phyloP scores from a whole-genome alignment of 345 rosid species.

The Bruguiera sexangula region DNA sequence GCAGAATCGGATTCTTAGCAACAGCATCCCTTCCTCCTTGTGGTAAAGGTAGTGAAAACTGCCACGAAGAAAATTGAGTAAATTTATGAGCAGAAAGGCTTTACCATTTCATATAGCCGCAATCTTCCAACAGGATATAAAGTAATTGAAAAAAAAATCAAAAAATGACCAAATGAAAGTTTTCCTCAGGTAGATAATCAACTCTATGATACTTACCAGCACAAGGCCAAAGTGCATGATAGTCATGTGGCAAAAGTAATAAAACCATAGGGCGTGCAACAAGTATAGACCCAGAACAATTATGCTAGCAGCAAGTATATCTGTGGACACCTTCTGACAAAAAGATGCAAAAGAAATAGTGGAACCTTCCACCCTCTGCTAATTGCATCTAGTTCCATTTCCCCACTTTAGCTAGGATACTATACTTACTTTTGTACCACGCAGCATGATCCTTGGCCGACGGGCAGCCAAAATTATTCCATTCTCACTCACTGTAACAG shows the following conservation, averaged over 20 bases:
- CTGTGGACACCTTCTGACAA: background rate
- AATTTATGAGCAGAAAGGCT: background rate
- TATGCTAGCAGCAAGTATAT: background rate
- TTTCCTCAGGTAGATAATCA: background rate
- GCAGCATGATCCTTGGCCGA: slow-evolving; percentile 60
- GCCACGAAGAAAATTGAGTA: slow-evolving; percentile 18
- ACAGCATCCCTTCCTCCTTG: slow-evolving; percentile 93
- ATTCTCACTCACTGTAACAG: slow-evolving; percentile 77
- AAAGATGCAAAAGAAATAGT: background rate
- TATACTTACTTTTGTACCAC: slow-evolving; percentile 77
- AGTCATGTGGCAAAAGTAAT: background rate
- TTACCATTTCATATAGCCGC: background rate
- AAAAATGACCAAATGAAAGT: background rate
- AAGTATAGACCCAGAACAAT: background rate
- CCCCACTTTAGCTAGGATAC: background rate
- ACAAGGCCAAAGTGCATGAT: background rate
- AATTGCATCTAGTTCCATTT: background rate
- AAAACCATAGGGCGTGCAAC: background rate
- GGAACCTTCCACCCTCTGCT: background rate
- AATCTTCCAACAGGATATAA: no score
- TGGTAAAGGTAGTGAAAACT: slow-evolving; percentile 88
- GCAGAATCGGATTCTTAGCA: slow-evolving; percentile 64
- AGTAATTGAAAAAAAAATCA: background rate
- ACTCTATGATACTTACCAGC: background rate
- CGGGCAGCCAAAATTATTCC: slow-evolving; percentile 61